Evolutionary conservation across 257 asterid genomes (phyloP).

Genomic region (Petrea volubilis): DNA sequence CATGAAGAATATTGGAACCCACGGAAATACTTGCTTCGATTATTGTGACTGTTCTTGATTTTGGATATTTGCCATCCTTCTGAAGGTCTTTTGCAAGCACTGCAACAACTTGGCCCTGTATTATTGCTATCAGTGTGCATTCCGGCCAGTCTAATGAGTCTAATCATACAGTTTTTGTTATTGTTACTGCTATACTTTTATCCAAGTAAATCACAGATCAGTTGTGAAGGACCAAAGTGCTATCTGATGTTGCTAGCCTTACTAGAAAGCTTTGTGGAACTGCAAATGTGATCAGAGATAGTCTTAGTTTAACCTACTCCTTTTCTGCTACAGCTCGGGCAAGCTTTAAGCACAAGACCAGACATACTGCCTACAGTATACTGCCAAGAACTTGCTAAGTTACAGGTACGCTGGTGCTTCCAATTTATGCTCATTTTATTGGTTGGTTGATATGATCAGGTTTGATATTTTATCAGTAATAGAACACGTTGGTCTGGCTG

Average conservation of each 20-base stretch:
- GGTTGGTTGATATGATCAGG: slow-evolving; percentile 8
- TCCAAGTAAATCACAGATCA: slow-evolving; percentile 4
- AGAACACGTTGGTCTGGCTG: neutral
- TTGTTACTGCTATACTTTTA: neutral
- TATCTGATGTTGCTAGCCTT: slow-evolving; percentile 1
- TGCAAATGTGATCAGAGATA: slow-evolving; percentile 16
- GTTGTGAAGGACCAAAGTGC: neutral
- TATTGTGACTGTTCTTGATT: neutral
- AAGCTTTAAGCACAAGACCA: slow-evolving; percentile 97
- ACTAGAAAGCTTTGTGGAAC: neutral
- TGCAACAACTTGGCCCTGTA: neutral
- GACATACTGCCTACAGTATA: slow-evolving; percentile 86
- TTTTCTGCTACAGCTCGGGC: slow-evolving; percentile 80
- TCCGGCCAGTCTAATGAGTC: neutral
- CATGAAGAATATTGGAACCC: no score
- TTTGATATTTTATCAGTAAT: slow-evolving; percentile 1
- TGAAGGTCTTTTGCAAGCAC: neutral
- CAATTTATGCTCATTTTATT: neutral
- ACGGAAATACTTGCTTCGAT: neutral
- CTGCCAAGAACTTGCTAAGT: slow-evolving; percentile 90
- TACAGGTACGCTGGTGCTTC: slow-evolving; percentile 63
- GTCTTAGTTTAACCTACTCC: slow-evolving; percentile 10
- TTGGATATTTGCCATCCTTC: neutral
- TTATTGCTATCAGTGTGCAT: neutral
- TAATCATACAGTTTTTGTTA: neutral